Evolutionary conservation across 768 basidiomycete genomes (phyloP).

Genomic region (Pisolithus orientalis): DNA sequence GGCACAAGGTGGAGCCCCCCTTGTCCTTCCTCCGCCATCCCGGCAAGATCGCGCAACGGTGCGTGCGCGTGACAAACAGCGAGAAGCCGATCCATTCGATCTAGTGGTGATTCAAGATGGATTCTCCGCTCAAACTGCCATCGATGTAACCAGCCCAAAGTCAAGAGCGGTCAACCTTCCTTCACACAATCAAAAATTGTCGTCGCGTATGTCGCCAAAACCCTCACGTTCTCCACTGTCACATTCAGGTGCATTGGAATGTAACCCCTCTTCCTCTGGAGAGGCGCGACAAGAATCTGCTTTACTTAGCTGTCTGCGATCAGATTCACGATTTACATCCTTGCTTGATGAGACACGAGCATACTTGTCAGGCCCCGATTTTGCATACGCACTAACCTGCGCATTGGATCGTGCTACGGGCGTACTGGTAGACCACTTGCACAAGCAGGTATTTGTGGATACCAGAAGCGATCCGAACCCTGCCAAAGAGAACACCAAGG

Average conservation of each 20-base stretch:
- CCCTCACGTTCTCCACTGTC: slow-evolving; percentile 20
- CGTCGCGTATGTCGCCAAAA: slow-evolving; percentile 22
- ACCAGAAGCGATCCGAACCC: slow-evolving; percentile 9
- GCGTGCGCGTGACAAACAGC: not conserved
- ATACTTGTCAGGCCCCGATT: slow-evolving; percentile 63
- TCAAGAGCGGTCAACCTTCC: not conserved
- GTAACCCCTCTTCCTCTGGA: not conserved
- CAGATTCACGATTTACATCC: slow-evolving; percentile 41
- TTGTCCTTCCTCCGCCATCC: slow-evolving; percentile 1
- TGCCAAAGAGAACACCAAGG: slow-evolving; percentile 7
- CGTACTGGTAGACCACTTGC: slow-evolving; percentile 57
- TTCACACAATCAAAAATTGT: too few species aligned
- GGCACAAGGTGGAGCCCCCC: slow-evolving; percentile 49
- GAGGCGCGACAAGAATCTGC: not conserved
- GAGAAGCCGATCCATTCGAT: not conserved
- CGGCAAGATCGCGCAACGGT: not conserved
- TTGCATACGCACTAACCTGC: slow-evolving; percentile 62
- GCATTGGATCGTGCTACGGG: slow-evolving; percentile 66
- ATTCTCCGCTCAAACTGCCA: slow-evolving; percentile 9
- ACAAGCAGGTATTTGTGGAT: slow-evolving; percentile 54
- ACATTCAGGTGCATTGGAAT: not conserved
- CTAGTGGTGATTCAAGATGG: slow-evolving; percentile 3
- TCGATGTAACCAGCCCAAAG: slow-evolving; percentile 11
- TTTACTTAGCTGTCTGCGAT: not conserved
- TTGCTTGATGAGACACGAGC: slow-evolving; percentile 66